These are phyloP conservation scores for Backusella australiensis DNA, from an alignment of 192 early-diverging fungal species.

Conservation along the genomic window DNA sequence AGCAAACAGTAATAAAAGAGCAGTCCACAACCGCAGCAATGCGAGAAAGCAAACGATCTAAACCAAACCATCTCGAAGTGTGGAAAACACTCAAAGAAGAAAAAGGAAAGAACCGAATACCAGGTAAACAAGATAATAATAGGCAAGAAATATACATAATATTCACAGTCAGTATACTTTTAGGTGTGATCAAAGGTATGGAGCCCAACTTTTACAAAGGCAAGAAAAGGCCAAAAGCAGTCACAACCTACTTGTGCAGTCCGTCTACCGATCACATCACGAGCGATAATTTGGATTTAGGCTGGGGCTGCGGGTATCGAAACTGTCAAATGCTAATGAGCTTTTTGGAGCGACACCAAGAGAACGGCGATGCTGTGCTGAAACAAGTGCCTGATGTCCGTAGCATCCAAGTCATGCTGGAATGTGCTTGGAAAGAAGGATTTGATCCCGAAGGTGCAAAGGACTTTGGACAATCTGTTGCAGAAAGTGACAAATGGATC, in stretches of 20 bases:
- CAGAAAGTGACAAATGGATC: conserved; percentile 66
- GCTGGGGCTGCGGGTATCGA: conserved; percentile 75
- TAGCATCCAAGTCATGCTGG: conserved; percentile 50
- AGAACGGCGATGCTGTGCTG: not conserved
- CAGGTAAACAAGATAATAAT: not conserved
- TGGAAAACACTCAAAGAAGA: not conserved
- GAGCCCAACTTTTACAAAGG: conserved; percentile 9
- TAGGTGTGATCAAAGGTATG: not conserved
- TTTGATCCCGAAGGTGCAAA: conserved; percentile 56
- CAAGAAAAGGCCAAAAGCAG: conserved; percentile 13
- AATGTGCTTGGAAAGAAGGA: conserved; percentile 55
- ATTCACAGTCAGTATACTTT: not conserved
- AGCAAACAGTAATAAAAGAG: too few relatives aligned
- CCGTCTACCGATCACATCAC: conserved; percentile 28
- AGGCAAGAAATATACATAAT: not conserved
- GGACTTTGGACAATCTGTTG: conserved; percentile 52
- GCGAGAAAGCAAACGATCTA: not conserved
- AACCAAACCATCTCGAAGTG: not conserved
- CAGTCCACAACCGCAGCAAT: too few relatives aligned
- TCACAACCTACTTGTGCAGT: conserved; percentile 21
- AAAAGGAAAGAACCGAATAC: not conserved
- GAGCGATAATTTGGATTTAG: conserved; percentile 42
- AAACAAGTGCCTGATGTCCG: conserved; percentile 34
- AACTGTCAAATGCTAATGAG: conserved; percentile 68
- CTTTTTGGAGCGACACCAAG: conserved; percentile 29